These are phyloP conservation scores for Parachlorella kessleri DNA, from an alignment of 139 green algal species.

Conservation along the genomic window DNA sequence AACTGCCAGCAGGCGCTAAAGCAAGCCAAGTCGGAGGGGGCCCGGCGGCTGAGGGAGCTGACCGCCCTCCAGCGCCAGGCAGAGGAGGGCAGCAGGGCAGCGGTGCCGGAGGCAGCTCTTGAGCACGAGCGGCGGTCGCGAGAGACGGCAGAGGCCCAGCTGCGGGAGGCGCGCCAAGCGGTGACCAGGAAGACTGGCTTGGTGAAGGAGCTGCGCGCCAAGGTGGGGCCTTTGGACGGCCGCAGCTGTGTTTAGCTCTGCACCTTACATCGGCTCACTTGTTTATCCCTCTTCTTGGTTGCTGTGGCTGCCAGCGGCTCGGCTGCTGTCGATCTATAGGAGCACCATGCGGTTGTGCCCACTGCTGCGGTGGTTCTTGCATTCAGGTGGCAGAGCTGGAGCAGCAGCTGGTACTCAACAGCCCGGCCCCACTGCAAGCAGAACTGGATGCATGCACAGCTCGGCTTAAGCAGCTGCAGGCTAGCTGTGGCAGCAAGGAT, in stretches of 20 bases:
- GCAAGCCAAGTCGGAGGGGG: conserved; percentile 41
- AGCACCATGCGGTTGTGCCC: background rate
- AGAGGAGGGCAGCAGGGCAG: conserved; percentile 7
- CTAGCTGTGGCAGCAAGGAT: conserved; percentile 51
- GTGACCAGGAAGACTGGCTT: conserved; percentile 47
- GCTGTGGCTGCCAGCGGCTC: background rate
- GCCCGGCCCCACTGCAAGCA: background rate
- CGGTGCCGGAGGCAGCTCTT: conserved; percentile 14
- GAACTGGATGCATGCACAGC: conserved; percentile 37
- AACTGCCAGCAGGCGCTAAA: conserved; percentile 43
- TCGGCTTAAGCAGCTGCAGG: conserved; percentile 36
- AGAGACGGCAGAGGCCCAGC: conserved; percentile 35
- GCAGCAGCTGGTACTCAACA: conserved; percentile 4
- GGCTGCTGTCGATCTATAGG: background rate
- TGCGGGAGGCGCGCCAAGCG: conserved; percentile 34
- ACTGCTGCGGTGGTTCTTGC: background rate
- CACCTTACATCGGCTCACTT: background rate
- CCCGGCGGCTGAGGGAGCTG: conserved; percentile 42
- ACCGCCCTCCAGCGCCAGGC: conserved; percentile 44
- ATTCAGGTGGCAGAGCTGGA: conserved; percentile 31
- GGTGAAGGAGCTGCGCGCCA: conserved; percentile 17
- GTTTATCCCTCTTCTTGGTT: background rate
- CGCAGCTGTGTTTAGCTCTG: background rate
- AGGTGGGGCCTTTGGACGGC: conserved; percentile 5
- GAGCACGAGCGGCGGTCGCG: conserved; percentile 30